A percentile compares a stretch with the other conserved stretches of the same genome.
Conservation (phyloP, 495 filamentous ascomycete genomes). For the Penicillium canescens region DNA sequence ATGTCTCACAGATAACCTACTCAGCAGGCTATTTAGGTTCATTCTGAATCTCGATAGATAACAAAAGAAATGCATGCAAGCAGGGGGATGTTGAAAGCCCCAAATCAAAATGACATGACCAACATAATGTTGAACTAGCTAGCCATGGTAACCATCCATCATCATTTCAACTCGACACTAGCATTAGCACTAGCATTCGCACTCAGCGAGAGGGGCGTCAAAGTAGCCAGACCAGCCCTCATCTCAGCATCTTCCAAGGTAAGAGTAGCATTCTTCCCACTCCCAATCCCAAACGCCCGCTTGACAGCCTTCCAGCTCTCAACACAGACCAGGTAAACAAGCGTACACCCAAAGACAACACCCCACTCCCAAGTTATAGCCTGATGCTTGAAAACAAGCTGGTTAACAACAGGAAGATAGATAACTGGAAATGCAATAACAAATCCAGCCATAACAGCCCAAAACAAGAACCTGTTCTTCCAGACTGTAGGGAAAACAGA, state of each 20-base stretch:
- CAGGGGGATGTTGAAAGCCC: neutral
- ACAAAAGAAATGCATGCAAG: neutral
- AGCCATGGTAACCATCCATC: neutral
- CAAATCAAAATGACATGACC: neutral
- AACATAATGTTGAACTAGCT: conserved; percentile 16
- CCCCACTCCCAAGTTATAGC: conserved; percentile 76
- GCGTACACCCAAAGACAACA: conserved; percentile 56
- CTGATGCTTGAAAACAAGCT: conserved; percentile 72
- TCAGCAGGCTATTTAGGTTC: too few species aligned
- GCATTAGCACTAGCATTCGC: conserved; percentile 36
- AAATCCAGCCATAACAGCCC: conserved; percentile 65
- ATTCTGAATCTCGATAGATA: neutral
- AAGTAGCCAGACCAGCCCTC: conserved; percentile 24
- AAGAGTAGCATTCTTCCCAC: conserved; percentile 33
- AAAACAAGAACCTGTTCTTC: conserved; percentile 74
- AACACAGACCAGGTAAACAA: conserved; percentile 60
- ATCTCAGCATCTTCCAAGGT: conserved; percentile 36
- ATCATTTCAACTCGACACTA: conserved; percentile 37
- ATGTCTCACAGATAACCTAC: too few species aligned
- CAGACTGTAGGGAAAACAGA: conserved; percentile 66
- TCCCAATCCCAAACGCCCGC: conserved; percentile 42
- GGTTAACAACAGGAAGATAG: conserved; percentile 71
- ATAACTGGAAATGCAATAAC: conserved; percentile 70
- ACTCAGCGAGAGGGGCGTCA: conserved; percentile 29
- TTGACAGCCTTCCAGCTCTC: conserved; percentile 71